Base-by-base conservation (phyloP, 2,329 filamentous ascomycete species). In the Diaporthe amygdali region DNA sequence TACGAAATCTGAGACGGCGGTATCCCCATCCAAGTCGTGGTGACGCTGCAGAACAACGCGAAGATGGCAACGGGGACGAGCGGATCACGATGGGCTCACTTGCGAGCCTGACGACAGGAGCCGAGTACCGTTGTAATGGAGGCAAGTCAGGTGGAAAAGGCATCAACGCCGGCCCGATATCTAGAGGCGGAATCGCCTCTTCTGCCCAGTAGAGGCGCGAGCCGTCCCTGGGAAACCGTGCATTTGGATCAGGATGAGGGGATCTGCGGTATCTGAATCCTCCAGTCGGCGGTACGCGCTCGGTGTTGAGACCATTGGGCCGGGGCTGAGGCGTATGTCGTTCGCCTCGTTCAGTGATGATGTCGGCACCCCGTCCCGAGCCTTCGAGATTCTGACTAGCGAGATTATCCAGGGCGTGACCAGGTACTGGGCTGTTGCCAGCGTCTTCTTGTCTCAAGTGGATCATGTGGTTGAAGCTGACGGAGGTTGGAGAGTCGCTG, bases 191-290 rank as follows among this genome's bases (percentile, higher is more conserved):
- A 17, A 69, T 34, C 41, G 27, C 14, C 1, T 46, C 25, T 15
- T 2, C 32, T 3, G 2, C 20, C 54, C 4, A 12, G 25, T 4
- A 14, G 4, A 2, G 10, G 1, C 3, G 2, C 20, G 12, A 12
- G 6, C 4, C 2, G 46, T 10, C 20, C 17, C 5, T 3, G 20
- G 6, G 3, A 12, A 3, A 10, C 12, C 5, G 25, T 1, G 3
- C 6, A 7, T 6, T 27, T 14, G 37, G 15, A 20, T 8, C 12
- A 5, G 27, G 41, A 37, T 25, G 12, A n/a, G 59, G 5, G 6
- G 30, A 63, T 3, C 12, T 25, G 6, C 7, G 12, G 20, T 17
- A 39, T 14, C 15, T 39, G 37, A 14, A 39, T 14, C 37, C 37
- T 3, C 9, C 37, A 39, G 37, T 39, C 3, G 37, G 37, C 6